These are phyloP conservation scores for Cutaneotrichosporon curvatum DNA, from an alignment of 1,284 basidiomycete species.

Conservation along the genomic window DNA sequence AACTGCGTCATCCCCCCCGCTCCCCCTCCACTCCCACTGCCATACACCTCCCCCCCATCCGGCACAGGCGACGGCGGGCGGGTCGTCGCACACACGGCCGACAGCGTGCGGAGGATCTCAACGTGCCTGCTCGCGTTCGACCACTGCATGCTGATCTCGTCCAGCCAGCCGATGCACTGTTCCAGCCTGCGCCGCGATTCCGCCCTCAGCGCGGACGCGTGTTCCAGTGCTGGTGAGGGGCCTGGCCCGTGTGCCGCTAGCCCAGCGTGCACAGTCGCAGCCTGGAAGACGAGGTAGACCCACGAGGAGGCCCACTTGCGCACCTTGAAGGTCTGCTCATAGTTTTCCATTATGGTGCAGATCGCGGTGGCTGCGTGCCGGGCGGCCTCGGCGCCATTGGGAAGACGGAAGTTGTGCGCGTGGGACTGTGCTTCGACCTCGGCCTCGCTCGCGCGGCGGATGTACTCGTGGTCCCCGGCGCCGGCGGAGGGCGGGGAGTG, in stretches of 20 bases:
- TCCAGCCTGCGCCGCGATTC: conserved; percentile 12
- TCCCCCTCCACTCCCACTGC: not conserved
- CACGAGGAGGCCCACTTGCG: conserved; percentile 15
- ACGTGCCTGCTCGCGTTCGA: conserved; percentile 13
- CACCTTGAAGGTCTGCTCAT: conserved; percentile 14
- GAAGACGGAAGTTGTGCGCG: conserved; percentile 1
- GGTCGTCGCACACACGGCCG: conserved; percentile 6
- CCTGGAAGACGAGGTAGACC: conserved; percentile 19
- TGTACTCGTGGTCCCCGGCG: not conserved
- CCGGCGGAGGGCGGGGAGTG: not conserved
- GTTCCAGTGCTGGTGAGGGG: not conserved
- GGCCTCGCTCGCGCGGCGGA: not conserved
- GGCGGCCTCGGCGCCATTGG: conserved; percentile 7
- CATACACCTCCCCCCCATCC: not conserved
- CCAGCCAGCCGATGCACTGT: conserved; percentile 18
- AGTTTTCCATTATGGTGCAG: conserved; percentile 15
- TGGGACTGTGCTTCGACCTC: not conserved
- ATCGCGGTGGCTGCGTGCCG: conserved; percentile 12
- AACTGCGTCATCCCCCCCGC: not conserved
- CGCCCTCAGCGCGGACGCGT: not conserved
- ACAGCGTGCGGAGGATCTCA: conserved; percentile 16
- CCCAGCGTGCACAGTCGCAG: conserved; percentile 13
- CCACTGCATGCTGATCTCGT: conserved; percentile 16
- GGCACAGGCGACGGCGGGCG: conserved; percentile 7
- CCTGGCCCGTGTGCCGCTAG: conserved; percentile 8